Evolutionary conservation across 2,329 filamentous ascomycete species (phyloP).

Genomic region (Harringtonia lauricola): DNA sequence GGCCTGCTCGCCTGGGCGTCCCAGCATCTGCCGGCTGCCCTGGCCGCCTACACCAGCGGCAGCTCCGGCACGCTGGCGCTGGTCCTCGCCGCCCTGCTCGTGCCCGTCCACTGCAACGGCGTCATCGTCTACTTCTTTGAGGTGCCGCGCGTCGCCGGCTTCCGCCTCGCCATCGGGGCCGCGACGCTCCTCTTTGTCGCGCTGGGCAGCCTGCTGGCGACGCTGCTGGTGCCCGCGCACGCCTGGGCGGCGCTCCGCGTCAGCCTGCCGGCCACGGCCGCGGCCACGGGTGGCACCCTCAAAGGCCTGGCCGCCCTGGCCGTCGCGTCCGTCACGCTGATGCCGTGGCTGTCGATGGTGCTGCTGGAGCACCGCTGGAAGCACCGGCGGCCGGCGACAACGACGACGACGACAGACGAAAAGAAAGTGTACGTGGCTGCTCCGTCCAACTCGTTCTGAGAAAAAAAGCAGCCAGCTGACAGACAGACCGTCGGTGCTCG

Average conservation of each 20-base stretch:
- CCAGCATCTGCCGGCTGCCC: not conserved
- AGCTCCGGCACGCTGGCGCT: not conserved
- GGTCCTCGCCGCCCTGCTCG: not conserved
- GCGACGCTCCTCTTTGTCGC: conserved; percentile 14
- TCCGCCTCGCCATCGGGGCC: conserved; percentile 20
- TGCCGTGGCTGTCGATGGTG: conserved; percentile 8
- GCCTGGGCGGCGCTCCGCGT: too few species aligned
- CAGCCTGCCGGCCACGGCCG: too few species aligned
- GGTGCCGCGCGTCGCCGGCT: conserved; percentile 16
- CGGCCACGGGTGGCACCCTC: not conserved
- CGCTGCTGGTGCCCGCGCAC: not conserved
- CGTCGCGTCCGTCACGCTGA: not conserved
- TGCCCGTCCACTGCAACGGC: conserved; percentile 14
- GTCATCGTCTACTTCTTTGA: conserved; percentile 16
- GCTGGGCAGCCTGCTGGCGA: conserved; percentile 3
- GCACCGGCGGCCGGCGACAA: not conserved
- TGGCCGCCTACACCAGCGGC: not conserved
- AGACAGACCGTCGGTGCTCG: too few species aligned
- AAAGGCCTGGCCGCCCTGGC: not conserved
- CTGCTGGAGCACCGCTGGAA: conserved; percentile 2
- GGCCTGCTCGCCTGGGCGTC: conserved; percentile 18
- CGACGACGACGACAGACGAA: too few species aligned
- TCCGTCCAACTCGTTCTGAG: too few species aligned
- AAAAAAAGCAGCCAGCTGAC: too few species aligned
- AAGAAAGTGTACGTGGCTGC: too few species aligned